Percentiles rank a stretch among this genome's conserved stretches.
Evolutionary conservation across 192 early-diverging fungal genomes (phyloP).

Genomic region (Linderina pennispora): DNA sequence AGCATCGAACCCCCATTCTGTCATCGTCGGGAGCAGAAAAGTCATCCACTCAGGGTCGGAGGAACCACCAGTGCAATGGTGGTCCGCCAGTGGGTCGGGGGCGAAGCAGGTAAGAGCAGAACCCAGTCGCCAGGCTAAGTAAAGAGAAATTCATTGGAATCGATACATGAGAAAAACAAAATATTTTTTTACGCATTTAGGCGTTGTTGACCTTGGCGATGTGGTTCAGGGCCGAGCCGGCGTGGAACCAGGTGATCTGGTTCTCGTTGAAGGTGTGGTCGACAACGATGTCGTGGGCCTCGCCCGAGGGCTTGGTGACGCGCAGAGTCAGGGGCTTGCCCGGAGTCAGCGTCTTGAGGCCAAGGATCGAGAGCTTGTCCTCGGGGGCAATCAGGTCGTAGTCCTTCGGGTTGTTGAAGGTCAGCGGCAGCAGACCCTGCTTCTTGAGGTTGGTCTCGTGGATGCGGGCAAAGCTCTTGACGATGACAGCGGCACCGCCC

Average conservation of each 20-base stretch:
- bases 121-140: no score
- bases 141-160: no score
- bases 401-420: slow-evolving; percentile 89
- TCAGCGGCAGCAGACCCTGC: slow-evolving; percentile 96
- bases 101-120: no score
- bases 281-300: slow-evolving; percentile 67
- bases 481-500: slow-evolving; percentile 88
- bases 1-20: no score
- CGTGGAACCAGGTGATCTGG: slow-evolving; percentile 99
- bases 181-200: slow-evolving; percentile 1
- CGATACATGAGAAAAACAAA: no score
- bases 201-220: slow-evolving; percentile 51
- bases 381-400: slow-evolving; percentile 85
- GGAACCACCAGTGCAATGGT: no score
- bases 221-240: slow-evolving; percentile 79
- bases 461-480: slow-evolving; percentile 97
- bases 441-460: slow-evolving; percentile 99
- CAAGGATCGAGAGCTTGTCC: slow-evolving; percentile 86
- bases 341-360: slow-evolving; percentile 74
- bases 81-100: no score
- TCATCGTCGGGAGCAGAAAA: no score
- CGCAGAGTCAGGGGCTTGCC: slow-evolving; percentile 82
- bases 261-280: slow-evolving; percentile 99
- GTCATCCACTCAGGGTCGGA: no score
- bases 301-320: slow-evolving; percentile 75